Evolutionary conservation across 2,329 filamentous ascomycete genomes (phyloP).

Genomic region (Fusarium sacchari): DNA sequence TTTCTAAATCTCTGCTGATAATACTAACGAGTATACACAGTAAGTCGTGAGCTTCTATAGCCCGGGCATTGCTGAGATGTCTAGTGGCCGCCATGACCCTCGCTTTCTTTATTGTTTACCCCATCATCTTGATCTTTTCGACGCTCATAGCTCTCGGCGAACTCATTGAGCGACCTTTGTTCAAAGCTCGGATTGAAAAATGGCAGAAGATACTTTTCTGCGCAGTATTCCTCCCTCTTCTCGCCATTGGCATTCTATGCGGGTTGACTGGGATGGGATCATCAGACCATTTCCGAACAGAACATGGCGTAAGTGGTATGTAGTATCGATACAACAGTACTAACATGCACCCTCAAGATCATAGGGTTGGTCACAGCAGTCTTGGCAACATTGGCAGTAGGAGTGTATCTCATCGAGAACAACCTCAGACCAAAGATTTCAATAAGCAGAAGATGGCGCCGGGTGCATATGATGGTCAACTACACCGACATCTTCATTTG

Average conservation of each 20-base stretch:
- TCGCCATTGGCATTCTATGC: not conserved
- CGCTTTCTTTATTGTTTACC: not conserved
- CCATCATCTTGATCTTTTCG: not conserved
- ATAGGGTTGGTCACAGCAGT: accelerated
- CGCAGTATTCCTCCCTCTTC: not conserved
- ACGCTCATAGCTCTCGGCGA: not conserved
- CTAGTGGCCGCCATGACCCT: not conserved
- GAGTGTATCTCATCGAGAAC: not conserved
- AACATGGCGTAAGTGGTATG: not conserved
- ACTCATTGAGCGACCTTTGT: not conserved
- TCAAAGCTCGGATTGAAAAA: not conserved
- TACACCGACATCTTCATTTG: not conserved
- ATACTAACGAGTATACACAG: not conserved
- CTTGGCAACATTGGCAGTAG: not conserved
- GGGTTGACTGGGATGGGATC: not conserved
- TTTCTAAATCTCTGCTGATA: not conserved
- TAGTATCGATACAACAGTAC: too few relatives aligned
- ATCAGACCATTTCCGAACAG: not conserved
- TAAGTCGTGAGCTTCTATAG: too few relatives aligned
- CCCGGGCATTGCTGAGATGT: too few relatives aligned
- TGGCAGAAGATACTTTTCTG: not conserved
- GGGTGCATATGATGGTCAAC: not conserved
- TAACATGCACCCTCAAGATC: not conserved
- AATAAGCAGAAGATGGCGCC: not conserved
- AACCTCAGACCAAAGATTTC: not conserved